Evolutionary conservation across 495 filamentous ascomycete species (phyloP), one percentile per base, ranked within the genome.

Genomic region (Bombardia bombarda): DNA sequence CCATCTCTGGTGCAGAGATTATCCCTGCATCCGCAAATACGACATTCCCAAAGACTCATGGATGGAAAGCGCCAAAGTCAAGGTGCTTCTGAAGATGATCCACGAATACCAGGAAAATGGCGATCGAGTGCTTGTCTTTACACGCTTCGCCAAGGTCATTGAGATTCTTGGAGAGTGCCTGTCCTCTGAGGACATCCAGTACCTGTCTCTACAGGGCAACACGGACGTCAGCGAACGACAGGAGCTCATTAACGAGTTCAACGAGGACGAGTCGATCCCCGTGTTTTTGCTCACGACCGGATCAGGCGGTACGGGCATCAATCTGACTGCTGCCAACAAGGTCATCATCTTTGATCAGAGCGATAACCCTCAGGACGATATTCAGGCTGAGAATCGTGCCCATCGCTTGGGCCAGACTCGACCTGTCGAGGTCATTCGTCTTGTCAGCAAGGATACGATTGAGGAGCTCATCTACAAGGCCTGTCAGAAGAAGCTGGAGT

Each of bases 361-460:
- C 22, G 96, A 97, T 63, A 98, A 98, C 52, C 92, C 92, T 0
- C 92, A 98, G 60, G 89, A 96, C 43, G 92, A 98, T 56, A 75
- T 92, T 1, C 92, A 98, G 60, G 92, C 92, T 0, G 90, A 95
- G 65, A 96, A 98, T 57, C 84, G 92, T 16, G 92, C 92, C 1
- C 92, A 98, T 66, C 80, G 92, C 3, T 86, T 98, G 9, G 93
- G 92, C 1, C 92, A 98, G 61, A 89, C 74, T 7, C 67, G 85
- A 20, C 84, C 88, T 14, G 92, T 98, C 2, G 92, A 97, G 54
- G 81, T 98, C 38, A 56, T 74, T 25, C 74, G 86, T 33, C 72
- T 98, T 5, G 82, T 98, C 42, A 89, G 84, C 2, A 75, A 74
- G 38, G 81, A 75, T 42, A 95, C 90, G 0, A 85, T 98, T 37